Conservation (phyloP, 225 moss, liverwort and hornwort species). For the Bryum argenteum region DNA sequence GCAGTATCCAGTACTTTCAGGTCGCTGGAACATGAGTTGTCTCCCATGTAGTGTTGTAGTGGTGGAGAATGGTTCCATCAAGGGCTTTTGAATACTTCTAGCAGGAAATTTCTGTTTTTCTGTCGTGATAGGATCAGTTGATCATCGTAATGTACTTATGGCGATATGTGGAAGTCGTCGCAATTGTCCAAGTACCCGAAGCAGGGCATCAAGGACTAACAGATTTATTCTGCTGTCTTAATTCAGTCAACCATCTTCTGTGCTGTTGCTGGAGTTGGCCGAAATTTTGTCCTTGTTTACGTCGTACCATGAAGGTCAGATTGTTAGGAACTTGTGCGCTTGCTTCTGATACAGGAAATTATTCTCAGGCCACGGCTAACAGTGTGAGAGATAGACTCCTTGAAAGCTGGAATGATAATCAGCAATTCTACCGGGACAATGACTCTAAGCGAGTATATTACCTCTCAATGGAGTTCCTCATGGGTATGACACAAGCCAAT, state of each 20-base stretch:
- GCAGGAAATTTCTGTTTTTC: background rate
- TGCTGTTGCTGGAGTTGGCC: conserved; percentile 6
- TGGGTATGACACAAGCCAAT: conserved; percentile 55
- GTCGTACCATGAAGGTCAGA: conserved; percentile 5
- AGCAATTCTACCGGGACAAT: conserved; percentile 79
- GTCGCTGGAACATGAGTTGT: background rate
- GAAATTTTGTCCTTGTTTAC: background rate
- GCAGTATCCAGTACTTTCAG: conserved; percentile 10
- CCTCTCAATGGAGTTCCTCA: conserved; percentile 93
- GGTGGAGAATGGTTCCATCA: background rate
- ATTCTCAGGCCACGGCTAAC: conserved; percentile 75
- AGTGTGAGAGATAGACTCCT: conserved; percentile 92
- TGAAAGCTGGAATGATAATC: conserved; percentile 96
- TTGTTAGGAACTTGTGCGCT: conserved; percentile 7
- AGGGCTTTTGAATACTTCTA: background rate
- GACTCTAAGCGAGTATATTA: conserved; percentile 94
- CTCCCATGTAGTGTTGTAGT: background rate
- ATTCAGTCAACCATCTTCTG: background rate
- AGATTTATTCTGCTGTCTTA: background rate
- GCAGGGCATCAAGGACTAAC: background rate
- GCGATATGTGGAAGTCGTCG: background rate
- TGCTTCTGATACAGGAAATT: conserved; percentile 21
- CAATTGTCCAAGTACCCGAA: background rate
- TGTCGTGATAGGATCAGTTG: background rate
- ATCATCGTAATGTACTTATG: background rate